phyloP scores from a whole-genome alignment of 139 green algal genomes.

The Coelastrella sp. region DNA sequence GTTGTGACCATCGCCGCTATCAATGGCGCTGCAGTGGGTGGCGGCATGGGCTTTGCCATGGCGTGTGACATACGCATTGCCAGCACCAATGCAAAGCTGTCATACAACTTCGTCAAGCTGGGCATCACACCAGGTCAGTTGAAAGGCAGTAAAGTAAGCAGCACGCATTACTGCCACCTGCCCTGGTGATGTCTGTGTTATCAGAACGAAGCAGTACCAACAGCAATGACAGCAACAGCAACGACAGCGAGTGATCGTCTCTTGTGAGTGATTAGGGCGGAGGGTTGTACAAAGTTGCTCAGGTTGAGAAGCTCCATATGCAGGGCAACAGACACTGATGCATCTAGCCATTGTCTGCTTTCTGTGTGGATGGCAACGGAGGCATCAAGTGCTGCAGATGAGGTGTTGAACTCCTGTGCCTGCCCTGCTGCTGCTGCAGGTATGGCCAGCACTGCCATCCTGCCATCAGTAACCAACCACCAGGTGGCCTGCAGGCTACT shows the following conservation, averaged over 20 bases:
- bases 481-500: slow-evolving; percentile 43
- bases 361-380: too few relatives aligned
- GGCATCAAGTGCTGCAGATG: too few relatives aligned
- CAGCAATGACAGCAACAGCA: not conserved
- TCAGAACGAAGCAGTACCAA: too few relatives aligned
- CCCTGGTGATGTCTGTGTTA: too few relatives aligned
- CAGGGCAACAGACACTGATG: too few relatives aligned
- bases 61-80: slow-evolving; percentile 42
- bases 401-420: not conserved
- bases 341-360: too few relatives aligned
- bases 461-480: slow-evolving; percentile 23
- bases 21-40: slow-evolving; percentile 50
- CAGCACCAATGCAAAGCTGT: not conserved
- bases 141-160: too few relatives aligned
- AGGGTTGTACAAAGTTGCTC: too few relatives aligned
- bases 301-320: too few relatives aligned
- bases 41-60: slow-evolving; percentile 42
- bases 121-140: slow-evolving; percentile 37
- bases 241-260: too few relatives aligned
- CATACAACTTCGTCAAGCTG: slow-evolving; percentile 51
- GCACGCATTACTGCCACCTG: too few relatives aligned
- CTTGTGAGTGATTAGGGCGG: too few relatives aligned
- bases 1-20: slow-evolving; percentile 41
- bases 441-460: slow-evolving; percentile 37
- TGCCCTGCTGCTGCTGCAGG: not conserved